Evolutionary conservation across 2,329 filamentous ascomycete species (phyloP), one percentile per base, ranked within the genome.

Genomic region (Sporothrix humicola): DNA sequence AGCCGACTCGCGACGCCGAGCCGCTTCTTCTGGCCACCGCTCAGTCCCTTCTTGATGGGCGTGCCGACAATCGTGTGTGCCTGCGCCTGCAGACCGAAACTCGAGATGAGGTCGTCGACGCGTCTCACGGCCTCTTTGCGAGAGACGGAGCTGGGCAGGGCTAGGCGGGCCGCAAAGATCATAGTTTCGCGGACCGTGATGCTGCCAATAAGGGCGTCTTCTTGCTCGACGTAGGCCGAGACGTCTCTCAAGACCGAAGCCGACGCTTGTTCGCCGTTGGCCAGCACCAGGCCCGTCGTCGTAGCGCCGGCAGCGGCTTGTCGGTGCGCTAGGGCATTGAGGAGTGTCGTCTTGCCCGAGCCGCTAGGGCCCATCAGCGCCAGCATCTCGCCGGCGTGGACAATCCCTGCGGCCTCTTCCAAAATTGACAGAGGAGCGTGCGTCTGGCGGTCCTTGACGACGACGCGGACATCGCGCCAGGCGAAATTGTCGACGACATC

Each of bases 141-240:
- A 0, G 81, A 77, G 3, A 86, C 78, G 84, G 73, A 50, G 48
- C 58, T 44, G 0, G 87, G 79, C 81, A 77, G 91, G 77, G 74
- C 90, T 82, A 97, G 87, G 42, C 91, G 87, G 0, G 93, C 92
- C 0, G 93, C 91, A 80, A 97, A 97, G 75, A 90, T 83, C 74
- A 97, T 82, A 0, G 93, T 97, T 83, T 97, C 94, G 42, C 87
- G 85, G 9, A 95, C 92, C 0, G 93, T 97, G 76, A 97, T 84
- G 0, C 91, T 91, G 4, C 93, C 94, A 69, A 95, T 92, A 13
- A 97, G 85, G 0, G 93, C 91, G 83, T 97, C 94, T 76, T 97
- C 93, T 81, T 97, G 94, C 83, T 97, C 94, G 26, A 97, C 94
- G 79, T 94, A 97, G 65, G 89, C 89, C 72, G 88, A 91, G 69